Conservation (phyloP, 2,329 filamentous ascomycete species). For the Neofusicoccum laricinum region DNA sequence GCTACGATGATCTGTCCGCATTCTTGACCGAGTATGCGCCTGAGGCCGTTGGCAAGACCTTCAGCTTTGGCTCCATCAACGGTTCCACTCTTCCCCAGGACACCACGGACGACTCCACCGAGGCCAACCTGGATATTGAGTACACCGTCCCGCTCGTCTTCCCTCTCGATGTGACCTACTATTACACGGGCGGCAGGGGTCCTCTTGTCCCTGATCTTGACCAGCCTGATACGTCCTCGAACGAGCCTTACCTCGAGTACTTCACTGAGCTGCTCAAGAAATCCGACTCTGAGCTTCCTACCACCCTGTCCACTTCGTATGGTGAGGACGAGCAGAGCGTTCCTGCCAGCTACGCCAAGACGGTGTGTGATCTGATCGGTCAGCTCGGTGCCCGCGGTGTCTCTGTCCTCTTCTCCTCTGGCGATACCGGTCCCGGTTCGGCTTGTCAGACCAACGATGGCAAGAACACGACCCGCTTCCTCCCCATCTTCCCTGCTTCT, state of each 20-base stretch:
- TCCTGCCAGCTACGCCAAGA: conserved; percentile 34
- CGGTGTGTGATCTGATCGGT: conserved; percentile 39
- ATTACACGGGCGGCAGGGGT: conserved; percentile 47
- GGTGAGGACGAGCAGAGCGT: conserved; percentile 41
- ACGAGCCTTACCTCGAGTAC: conserved; percentile 47
- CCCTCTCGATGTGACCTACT: conserved; percentile 46
- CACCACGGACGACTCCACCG: conserved; percentile 39
- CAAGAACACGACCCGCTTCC: conserved; percentile 42
- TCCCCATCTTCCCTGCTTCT: conserved; percentile 45
- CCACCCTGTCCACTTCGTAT: conserved; percentile 38
- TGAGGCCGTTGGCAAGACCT: conserved; percentile 42
- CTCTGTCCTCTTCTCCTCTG: conserved; percentile 38
- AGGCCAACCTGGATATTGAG: conserved; percentile 52
- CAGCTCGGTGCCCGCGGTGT: conserved; percentile 40
- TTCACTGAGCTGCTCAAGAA: conserved; percentile 35
- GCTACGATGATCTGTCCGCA: conserved; percentile 43
- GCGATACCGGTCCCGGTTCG: conserved; percentile 40
- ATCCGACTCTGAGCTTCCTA: conserved; percentile 34
- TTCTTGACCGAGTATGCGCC: conserved; percentile 42
- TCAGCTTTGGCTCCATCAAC: conserved; percentile 43
- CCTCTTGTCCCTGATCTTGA: conserved; percentile 48
- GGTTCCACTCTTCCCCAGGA: conserved; percentile 35
- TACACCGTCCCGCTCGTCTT: conserved; percentile 46
- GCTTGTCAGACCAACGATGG: conserved; percentile 47
- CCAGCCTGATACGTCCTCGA: conserved; percentile 39